Base-by-base conservation (phyloP, 306 rosid genomes). In the Acacia acuminata region DNA sequence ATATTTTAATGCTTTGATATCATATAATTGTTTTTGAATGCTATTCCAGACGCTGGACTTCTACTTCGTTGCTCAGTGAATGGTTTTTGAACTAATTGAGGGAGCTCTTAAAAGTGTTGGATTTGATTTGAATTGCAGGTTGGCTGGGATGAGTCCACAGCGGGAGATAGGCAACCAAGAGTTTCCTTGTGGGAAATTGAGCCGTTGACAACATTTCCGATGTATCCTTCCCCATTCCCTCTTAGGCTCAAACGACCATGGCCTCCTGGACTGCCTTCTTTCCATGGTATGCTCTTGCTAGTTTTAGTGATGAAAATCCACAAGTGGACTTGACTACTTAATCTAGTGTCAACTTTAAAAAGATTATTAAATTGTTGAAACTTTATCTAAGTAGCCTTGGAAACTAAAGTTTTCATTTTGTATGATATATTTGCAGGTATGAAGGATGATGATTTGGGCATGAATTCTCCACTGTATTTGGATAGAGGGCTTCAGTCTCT, bases 61-160 rank as follows among this genome's bases (percentile, higher is more conserved):
- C 16, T 10, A 70, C 30, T 13, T 16, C 43, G 61, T 74, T 70
- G 30, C 76, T 76, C 47, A 51, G 36, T 75, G 30, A 22, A 55
- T 13, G 50, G 34, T 83, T 68, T 72, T 76, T 76, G 16, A 25
- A 61, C 19, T 48, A 73, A 15, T 68, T 20, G 20, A 36, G 15
- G 32, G 68, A 79, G 34, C 27, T 32, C 16, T 38, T 43, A 20
- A 27, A 67, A 56, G 58, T 5, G 80, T 17, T 38, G 71, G 42
- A 19, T 25, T 66, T 73, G 75, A 40, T 71, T 80, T 83, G 73
- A 44, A 80, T 74, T 89, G 87, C 87, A 96, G 99, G 99, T 96
- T 81, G 99, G 99, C 60, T 96, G 99, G 99, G 99, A 96, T 79
- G 99, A 96, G 85, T 96, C 99, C 40, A 94, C 99, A 3, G 98